These are phyloP conservation scores for Paramecium pentaurelia DNA, from an alignment of 73 alveolate genomes.

Conservation along the genomic window DNA sequence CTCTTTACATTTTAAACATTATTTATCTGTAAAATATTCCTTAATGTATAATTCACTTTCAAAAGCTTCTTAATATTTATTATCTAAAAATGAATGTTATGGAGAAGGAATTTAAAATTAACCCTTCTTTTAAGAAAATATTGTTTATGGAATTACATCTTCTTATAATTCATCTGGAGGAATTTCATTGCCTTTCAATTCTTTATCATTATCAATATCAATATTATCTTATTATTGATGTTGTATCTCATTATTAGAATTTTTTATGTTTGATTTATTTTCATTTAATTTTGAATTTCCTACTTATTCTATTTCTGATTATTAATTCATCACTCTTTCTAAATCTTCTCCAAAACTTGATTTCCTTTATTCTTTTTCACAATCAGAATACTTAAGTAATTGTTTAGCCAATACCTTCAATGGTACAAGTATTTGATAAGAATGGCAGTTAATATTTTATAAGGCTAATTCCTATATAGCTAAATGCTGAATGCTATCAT, in stretches of 20 bases:
- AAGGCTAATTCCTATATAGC: not conserved
- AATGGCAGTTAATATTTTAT: slow-evolving; percentile 19
- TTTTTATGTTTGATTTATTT: not conserved
- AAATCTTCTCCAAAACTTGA: slow-evolving; percentile 22
- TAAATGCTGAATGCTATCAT: not conserved
- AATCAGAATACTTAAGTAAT: not conserved
- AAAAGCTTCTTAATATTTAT: not conserved
- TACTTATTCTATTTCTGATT: slow-evolving; percentile 10
- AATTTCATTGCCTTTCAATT: not conserved
- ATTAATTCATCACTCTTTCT: not conserved
- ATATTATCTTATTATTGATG: not conserved
- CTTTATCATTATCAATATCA: not conserved
- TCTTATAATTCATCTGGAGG: not conserved
- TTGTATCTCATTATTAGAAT: not conserved
- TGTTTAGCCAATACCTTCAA: not conserved
- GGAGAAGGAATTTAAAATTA: not conserved
- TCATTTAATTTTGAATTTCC: not conserved
- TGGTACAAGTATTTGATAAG: not conserved
- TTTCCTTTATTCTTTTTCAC: not conserved
- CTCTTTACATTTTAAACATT: slow-evolving; percentile 2
- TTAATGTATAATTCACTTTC: not conserved
- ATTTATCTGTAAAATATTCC: not conserved
- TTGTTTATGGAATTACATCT: not conserved
- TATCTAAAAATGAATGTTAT: not conserved
- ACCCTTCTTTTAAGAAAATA: not conserved